Base-by-base conservation (phyloP, 108 stramenopile genomes). In the Aureococcus anophagefferens region DNA sequence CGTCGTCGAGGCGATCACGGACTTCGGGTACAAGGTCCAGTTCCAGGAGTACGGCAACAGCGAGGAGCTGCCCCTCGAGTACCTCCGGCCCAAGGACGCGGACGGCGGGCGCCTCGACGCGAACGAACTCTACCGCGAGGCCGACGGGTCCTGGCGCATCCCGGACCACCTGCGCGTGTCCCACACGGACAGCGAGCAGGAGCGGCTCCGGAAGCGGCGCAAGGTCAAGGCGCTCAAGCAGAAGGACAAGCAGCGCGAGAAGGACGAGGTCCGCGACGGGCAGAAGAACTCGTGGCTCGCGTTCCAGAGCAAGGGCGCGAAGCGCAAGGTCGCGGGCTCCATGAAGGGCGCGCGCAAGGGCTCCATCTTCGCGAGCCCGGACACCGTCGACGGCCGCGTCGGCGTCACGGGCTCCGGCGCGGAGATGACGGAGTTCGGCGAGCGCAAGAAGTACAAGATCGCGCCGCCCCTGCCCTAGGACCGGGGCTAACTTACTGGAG, bases 51-150 rank as follows among this genome's bases (percentile, higher is more conserved):
- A 81, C 72, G 81, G 81, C 29, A 79, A 79, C 44, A 46, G 35
- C 35, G 81, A 80, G 68, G 81, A 81, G 71, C 65, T 81, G 0
- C 81, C 81, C 3, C 62, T 77, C 28, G 81, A 81, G 73, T 81
- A 80, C 76, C 65, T 81, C 44, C 33, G 72, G 51, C 21, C 13
- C 7, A 3, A 11, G 51, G 17, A 18, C 7, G 21, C 4, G 51
- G 25, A 18, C 7, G 51, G 21, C 14, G 9, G 13, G 40, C 13
- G 5, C 9, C 51, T 1, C 21, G 25, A 59, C 25, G 14, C 51
- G 7, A 59, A 59, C 25, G 51, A 59, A 11, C 3, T 59, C 1
- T 1, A 9, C 17, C 17, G 51, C 17, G 51, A 59, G 3, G 51
- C 51, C 17, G 51, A 59, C 13, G 51, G 51, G 51, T 21, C 68